Base-by-base conservation (phyloP, 192 early-diverging fungal genomes). In the Backusella australiensis region DNA sequence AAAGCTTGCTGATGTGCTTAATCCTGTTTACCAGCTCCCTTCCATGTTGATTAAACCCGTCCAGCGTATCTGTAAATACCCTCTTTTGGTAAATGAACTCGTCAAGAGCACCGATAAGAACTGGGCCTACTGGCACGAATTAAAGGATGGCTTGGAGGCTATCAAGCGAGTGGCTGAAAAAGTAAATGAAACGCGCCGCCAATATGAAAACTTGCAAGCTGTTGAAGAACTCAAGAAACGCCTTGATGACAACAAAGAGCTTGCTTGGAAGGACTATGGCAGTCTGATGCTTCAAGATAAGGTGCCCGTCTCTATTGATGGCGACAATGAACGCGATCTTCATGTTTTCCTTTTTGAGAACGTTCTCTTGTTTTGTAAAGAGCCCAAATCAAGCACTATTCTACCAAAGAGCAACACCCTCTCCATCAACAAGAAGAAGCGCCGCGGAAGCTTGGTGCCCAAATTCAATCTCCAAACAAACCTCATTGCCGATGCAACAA, bases 11-110 rank as follows among this genome's bases (percentile, higher is more conserved):
- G 86, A 89, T 78, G 82, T 91, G 66, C 92, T 91, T 46, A 94
- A 98, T 68, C 97, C 96, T 21, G 89, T 88, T 74, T 93, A 95
- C 67, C 92, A 91, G 79, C 84, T 99, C 70, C 95, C 93, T 19
- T 93, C 92, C 11, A 93, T 94, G 82, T 85, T 99, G 63, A 99
- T 99, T 86, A 96, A 97, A 76, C 97, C 97, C 1, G 90, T 99
- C 1, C 98, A 99, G 85, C 90, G 98, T 65, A 92, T 98, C 74
- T 97, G 96, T 85, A 96, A 96, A 87, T 99, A 99, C 84, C 96
- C 96, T 67, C 85, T 99, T 71, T 90, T 99, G 34, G 82, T 94
- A 72, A 87, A 88, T 66, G 91, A 94, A 56, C 75, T 91, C 66
- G 80, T 89, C 77, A 90, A 91, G 77, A 86, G 87, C 76, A 91